phyloP scores from a whole-genome alignment of 441 rosid species.

The Aquilaria agallochum region DNA sequence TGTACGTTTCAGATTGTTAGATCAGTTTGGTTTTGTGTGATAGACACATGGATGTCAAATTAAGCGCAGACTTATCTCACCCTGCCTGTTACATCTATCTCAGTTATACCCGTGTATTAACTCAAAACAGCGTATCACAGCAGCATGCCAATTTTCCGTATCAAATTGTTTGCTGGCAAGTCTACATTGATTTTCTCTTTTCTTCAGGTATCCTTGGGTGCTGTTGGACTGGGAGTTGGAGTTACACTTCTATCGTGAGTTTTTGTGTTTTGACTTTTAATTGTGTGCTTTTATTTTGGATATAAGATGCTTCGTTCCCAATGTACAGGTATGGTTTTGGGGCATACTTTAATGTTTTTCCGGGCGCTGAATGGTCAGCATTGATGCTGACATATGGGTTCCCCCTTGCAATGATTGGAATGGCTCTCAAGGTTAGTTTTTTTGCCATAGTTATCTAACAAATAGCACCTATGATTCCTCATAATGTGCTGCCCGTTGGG shows the following conservation, averaged over 20 bases:
- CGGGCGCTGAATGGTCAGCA: slow-evolving; percentile 98
- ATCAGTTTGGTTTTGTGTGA: too few relatives aligned
- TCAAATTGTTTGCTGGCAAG: background rate
- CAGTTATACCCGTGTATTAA: too few relatives aligned
- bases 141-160: background rate
- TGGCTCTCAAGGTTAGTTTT: slow-evolving; percentile 88
- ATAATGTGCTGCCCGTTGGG: background rate
- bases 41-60: too few relatives aligned
- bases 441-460: slow-evolving; percentile 9
- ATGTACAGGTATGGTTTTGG: slow-evolving; percentile 82
- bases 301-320: slow-evolving; percentile 9
- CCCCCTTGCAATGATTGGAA: slow-evolving; percentile 94
- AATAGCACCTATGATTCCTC: background rate
- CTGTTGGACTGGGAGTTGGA: slow-evolving; percentile 74
- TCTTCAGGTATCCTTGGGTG: slow-evolving; percentile 89
- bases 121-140: too few relatives aligned
- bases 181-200: background rate
- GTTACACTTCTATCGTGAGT: slow-evolving; percentile 82
- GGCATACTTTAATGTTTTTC: slow-evolving; percentile 87
- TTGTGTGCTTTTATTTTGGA: slow-evolving; percentile 3
- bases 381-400: slow-evolving; percentile 93
- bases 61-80: too few relatives aligned
- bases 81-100: too few relatives aligned
- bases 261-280: slow-evolving; percentile 3
- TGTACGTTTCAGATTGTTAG: too few relatives aligned